phyloP scores from a whole-genome alignment of 768 basidiomycete genomes.

The Phanerodontia chrysosporium region DNA sequence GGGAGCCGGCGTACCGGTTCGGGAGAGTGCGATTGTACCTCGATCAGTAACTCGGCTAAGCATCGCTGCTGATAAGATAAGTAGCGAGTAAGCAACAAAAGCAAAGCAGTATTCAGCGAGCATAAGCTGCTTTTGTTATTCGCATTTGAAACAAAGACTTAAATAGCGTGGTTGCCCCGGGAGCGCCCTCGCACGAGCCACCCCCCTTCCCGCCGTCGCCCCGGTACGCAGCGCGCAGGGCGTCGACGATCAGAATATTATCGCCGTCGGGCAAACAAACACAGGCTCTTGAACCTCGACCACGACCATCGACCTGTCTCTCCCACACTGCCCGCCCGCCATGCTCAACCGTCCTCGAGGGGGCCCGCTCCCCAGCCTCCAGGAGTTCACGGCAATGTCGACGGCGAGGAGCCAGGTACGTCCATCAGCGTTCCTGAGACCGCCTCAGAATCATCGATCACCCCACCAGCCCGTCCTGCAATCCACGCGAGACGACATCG shows the following conservation, averaged over 20 bases:
- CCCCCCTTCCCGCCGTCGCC: constrained; percentile 14
- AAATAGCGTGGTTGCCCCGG: constrained; percentile 8
- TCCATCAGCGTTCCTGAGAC: not conserved
- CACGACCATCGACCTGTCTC: not conserved
- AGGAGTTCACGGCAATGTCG: constrained; percentile 5
- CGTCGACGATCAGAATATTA: constrained; percentile 10
- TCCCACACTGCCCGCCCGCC: not conserved
- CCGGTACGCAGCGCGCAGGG: constrained; percentile 15
- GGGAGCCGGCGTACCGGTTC: not conserved
- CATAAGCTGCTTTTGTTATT: not conserved
- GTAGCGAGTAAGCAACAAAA: not conserved
- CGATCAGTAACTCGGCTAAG: not conserved
- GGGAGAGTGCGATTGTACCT: not conserved
- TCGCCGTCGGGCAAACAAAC: constrained; percentile 3
- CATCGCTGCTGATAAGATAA: not conserved
- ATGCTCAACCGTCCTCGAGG: not conserved
- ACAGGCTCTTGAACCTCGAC: not conserved
- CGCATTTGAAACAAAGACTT: not conserved
- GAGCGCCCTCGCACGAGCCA: constrained; percentile 5
- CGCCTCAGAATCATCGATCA: not conserved
- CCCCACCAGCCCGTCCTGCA: constrained; percentile 15
- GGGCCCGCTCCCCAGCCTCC: constrained; percentile 3
- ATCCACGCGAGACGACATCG: constrained; percentile 27
- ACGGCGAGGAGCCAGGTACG: not conserved
- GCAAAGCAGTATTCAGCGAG: not conserved